Evolutionary conservation across 495 filamentous ascomycete species (phyloP), one percentile per base, ranked within the genome.

Genomic region (Tuber umbilicatum): DNA sequence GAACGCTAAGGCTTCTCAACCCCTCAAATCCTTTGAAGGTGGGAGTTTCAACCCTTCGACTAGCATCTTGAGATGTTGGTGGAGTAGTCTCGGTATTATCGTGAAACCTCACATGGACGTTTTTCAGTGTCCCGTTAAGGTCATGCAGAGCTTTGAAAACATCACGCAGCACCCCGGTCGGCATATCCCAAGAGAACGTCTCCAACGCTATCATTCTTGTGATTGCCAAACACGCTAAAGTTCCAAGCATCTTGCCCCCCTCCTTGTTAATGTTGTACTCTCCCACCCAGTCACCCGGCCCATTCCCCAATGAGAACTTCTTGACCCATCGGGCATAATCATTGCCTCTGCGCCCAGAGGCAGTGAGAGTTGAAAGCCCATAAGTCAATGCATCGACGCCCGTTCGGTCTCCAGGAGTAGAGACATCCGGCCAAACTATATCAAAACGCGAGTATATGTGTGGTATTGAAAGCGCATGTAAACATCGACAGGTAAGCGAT

Each of bases 161-260:
- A 78, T 97, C 93, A 70, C 93, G 88, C 60, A 94, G 84, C 38
- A 97, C 91, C 0, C 94, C 94, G 0, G 93, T 97, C 0, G 94
- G 93, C 94, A 97, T 97, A 82, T 98, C 94, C 94, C 94, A 98
- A 17, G 93, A 86, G 79, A 98, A 98, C 0, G 90, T 90, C 83
- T 98, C 94, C 31, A 98, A 87, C 76, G 94, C 93, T 37, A 90
- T 86, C 94, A 97, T 97, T 73, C 92, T 89, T 41, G 90, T 89
- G 38, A 97, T 86, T 5, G 93, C 92, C 77, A 94, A 84, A 21
- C 94, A 93, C n/a, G 96, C 93, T 64, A 97, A 84, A 19, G 93
- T 97, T 27, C 94, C 93, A 12, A 98, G 87, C 92, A 97, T 94
- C 83, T 96, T 97, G 0, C 94, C 94, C 73, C 91, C 89, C 81